Evolutionary conservation across 2,329 filamentous ascomycete genomes (phyloP).

Genomic region (Botrytis paeoniae): DNA sequence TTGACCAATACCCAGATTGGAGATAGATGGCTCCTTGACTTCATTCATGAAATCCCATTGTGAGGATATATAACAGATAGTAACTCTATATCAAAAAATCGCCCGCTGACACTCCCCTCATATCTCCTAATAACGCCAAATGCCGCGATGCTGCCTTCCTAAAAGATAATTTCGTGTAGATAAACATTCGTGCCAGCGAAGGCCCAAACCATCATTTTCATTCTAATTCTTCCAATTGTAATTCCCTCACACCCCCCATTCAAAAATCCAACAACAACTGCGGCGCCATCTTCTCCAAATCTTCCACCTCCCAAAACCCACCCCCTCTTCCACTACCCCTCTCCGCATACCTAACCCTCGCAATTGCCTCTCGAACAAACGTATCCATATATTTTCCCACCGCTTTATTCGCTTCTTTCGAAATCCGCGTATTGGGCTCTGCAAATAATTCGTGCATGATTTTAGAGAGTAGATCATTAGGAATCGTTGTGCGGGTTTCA

Average conservation of each 20-base stretch:
- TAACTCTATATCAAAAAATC: not conserved
- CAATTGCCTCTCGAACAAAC: conserved; percentile 86
- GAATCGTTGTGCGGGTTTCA: conserved; percentile 47
- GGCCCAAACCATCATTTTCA: too few relatives aligned
- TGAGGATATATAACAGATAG: not conserved
- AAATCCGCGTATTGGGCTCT: conserved; percentile 66
- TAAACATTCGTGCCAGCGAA: not conserved
- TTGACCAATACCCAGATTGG: not conserved
- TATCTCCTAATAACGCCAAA: not conserved
- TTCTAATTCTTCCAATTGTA: not conserved
- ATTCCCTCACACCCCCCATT: conserved; percentile 26
- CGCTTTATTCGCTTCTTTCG: conserved; percentile 71
- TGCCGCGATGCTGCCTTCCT: not conserved
- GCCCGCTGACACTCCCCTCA: not conserved
- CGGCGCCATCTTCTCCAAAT: conserved; percentile 82
- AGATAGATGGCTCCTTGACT: not conserved
- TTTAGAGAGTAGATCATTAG: conserved; percentile 69
- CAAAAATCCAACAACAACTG: conserved; percentile 85
- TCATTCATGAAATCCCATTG: not conserved
- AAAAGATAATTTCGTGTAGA: not conserved
- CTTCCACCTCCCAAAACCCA: conserved; percentile 61
- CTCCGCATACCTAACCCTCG: conserved; percentile 66
- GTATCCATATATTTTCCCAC: conserved; percentile 85
- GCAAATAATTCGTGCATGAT: conserved; percentile 78
- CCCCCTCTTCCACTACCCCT: conserved; percentile 41